Evolutionary conservation across 129 eudicot species (phyloP), one percentile per base, ranked within the genome.

Genomic region (Ambrosia artemisiifolia): DNA sequence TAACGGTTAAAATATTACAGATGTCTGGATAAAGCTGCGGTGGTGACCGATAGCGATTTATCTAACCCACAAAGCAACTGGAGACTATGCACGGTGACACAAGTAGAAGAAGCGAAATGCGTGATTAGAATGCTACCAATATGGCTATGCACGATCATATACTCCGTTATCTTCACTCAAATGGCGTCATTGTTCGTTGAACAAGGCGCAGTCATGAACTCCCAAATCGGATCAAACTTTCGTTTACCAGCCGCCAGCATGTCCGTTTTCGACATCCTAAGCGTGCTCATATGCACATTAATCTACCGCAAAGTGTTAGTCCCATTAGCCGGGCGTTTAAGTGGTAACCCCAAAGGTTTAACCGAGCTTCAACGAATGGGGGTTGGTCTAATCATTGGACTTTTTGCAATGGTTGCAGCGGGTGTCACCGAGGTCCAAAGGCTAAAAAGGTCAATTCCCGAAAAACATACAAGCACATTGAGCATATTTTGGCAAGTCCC

Each of bases 21-120:
- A 75, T 83, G 80, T 59, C 67, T 91, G 42, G 97, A 91, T 77
- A 91, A 88, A 73, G 97, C 95, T 0, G 97, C 90, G 19, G 80
- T 83, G 17, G 47, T 88, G 3, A 84, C 83, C 2, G 73, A 67
- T 0, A 32, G 72, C 17, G 95, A 82, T 30, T 5, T 51, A 4
- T 7, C n/a, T 0, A 81, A 79, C 8, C 80, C 84, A 9, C 56
- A 24, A 11, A 80, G 84, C 35, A 81, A 84, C 3, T 91, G 96
- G 97, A 78, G 88, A 34, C 57, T 88, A 24, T 91, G 97, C 78
- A 87, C 96, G 1, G 82, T 91, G 0, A 82, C 96, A 13, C 97
- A 91, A 84, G 90, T 91, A 8, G 97, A 91, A 76, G 97, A 91
- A 86, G 97, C 92, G 7, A 91, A 91, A 73, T 88, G 96, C 28